A percentile compares a stretch with the other conserved stretches of the same genome.
Evolutionary conservation across 1,284 basidiomycete genomes (phyloP).

Genomic region (Ganoderma multipileum): DNA sequence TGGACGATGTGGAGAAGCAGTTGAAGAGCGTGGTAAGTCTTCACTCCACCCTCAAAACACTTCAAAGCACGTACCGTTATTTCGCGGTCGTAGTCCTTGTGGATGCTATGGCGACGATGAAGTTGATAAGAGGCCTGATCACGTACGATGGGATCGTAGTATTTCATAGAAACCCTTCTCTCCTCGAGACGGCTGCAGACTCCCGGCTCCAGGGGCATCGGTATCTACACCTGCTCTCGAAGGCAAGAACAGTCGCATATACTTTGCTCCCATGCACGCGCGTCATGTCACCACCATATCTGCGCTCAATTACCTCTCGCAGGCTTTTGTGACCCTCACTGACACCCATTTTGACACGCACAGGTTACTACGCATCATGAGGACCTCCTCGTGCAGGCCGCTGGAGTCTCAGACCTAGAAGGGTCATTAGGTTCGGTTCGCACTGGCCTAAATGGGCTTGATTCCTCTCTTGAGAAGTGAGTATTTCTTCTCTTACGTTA

Average conservation of each 20-base stretch:
- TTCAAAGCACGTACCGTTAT: neutral
- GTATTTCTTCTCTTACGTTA: constrained; percentile 35
- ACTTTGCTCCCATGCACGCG: neutral
- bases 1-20: constrained; percentile 90
- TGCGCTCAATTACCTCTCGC: neutral
- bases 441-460: constrained; percentile 71
- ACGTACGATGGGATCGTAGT: neutral
- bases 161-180: neutral
- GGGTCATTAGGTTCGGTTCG: constrained; percentile 68
- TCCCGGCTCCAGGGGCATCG: neutral
- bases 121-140: neutral
- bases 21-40: constrained; percentile 80
- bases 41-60: neutral
- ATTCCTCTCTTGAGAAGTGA: constrained; percentile 76
- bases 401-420: constrained; percentile 67
- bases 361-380: constrained; percentile 79
- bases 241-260: neutral
- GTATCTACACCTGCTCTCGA: neutral
- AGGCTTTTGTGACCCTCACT: neutral
- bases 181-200: neutral
- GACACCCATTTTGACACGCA: neutral
- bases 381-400: constrained; percentile 74
- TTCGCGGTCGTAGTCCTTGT: neutral
- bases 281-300: neutral
- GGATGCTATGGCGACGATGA: neutral